Evolutionary conservation across 1,284 basidiomycete genomes (phyloP).

Genomic region (Heterobasidion irregulare): DNA sequence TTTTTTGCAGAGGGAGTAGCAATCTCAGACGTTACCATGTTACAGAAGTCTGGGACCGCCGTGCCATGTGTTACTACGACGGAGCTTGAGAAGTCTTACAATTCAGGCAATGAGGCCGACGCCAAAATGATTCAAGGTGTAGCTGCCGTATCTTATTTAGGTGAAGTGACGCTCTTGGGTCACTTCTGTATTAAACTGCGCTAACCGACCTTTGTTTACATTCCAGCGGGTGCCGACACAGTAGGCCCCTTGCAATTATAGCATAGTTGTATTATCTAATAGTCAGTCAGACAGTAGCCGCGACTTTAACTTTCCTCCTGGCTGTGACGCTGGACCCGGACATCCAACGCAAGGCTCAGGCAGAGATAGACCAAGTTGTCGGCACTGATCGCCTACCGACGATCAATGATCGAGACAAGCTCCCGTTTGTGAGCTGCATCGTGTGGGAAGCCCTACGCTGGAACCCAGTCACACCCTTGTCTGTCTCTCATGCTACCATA

Average conservation of each 20-base stretch:
- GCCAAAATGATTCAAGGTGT: background rate
- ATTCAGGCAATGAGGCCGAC: background rate
- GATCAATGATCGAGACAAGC: background rate
- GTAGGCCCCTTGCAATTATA: background rate
- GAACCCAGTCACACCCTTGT: conserved; percentile 9
- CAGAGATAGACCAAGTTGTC: background rate
- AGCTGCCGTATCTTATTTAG: background rate
- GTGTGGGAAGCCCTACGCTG: conserved; percentile 14
- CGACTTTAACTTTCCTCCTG: background rate
- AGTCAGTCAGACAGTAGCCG: background rate
- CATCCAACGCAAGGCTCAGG: background rate
- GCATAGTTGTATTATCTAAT: conserved; percentile 4
- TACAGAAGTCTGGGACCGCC: background rate
- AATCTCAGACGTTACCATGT: background rate
- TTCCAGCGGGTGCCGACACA: conserved; percentile 3
- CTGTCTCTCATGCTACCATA: background rate
- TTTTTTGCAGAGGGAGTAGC: background rate
- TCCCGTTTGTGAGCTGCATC: background rate
- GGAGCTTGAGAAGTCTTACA: conserved; percentile 3
- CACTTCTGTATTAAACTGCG: background rate
- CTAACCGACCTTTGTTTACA: background rate
- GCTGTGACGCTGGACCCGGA: conserved; percentile 1
- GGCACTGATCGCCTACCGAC: conserved; percentile 1
- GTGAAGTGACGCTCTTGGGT: background rate
- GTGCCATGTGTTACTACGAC: background rate